Evolutionary conservation across 352 stramenopile species (phyloP).

Genomic region (Phytopythium helicoides): DNA sequence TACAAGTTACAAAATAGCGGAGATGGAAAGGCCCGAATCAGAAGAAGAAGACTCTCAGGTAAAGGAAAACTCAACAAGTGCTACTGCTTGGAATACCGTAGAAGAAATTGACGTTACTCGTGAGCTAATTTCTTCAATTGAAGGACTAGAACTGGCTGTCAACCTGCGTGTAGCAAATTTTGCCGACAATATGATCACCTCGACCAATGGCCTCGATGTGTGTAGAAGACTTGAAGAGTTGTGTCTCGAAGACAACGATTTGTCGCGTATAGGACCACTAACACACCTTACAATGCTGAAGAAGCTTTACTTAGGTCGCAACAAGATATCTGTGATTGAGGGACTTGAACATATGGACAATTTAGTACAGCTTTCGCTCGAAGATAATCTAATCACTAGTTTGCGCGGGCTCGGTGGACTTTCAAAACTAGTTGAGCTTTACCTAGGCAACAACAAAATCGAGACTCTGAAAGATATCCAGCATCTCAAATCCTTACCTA

Average conservation of each 20-base stretch:
- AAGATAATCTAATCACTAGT: constrained; percentile 84
- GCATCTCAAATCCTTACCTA: constrained; percentile 74
- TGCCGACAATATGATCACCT: constrained; percentile 65
- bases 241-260: constrained; percentile 75
- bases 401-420: constrained; percentile 56
- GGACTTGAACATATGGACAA: constrained; percentile 59
- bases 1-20: neutral
- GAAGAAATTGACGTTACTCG: constrained; percentile 66
- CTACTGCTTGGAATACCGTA: constrained; percentile 43
- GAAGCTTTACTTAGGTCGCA: constrained; percentile 76
- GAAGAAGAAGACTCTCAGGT: constrained; percentile 15
- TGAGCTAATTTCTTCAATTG: constrained; percentile 54
- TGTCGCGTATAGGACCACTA: constrained; percentile 65
- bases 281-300: constrained; percentile 53
- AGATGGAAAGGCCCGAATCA: constrained; percentile 16
- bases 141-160: constrained; percentile 45
- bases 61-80: neutral
- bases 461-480: constrained; percentile 79
- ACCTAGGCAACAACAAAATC: constrained; percentile 84
- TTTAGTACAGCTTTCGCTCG: constrained; percentile 72
- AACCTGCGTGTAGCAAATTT: constrained; percentile 66
- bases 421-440: constrained; percentile 83
- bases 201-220: constrained; percentile 47
- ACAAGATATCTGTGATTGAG: constrained; percentile 65
- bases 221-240: constrained; percentile 76